A percentile compares a stretch with the other conserved stretches of the same genome.
These are phyloP conservation scores for Pseudogymnoascus sp. DNA, from an alignment of 2,329 filamentous ascomycete genomes.

Conservation along the genomic window DNA sequence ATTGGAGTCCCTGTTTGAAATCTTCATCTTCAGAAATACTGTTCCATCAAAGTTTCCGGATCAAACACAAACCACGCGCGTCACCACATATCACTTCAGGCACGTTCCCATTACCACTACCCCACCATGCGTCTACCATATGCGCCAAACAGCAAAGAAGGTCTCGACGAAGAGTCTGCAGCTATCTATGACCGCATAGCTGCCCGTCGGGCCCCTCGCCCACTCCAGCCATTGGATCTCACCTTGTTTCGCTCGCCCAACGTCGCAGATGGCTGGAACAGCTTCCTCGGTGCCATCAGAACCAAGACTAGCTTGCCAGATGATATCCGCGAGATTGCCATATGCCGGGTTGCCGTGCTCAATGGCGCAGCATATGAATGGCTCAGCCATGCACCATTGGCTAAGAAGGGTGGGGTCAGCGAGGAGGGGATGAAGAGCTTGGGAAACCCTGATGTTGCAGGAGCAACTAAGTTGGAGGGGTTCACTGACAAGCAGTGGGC, in stretches of 20 bases:
- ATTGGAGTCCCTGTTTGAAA: background rate
- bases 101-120: background rate
- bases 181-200: conserved; percentile 56
- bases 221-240: conserved; percentile 67
- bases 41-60: background rate
- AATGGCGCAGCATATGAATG: conserved; percentile 84
- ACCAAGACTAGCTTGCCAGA: conserved; percentile 42
- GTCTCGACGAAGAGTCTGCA: conserved; percentile 37
- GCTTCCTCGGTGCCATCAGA: conserved; percentile 56
- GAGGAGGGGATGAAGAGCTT: conserved; percentile 23
- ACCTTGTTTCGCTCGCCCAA: conserved; percentile 65
- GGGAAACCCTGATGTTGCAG: conserved; percentile 21
- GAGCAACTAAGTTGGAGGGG: conserved; percentile 23
- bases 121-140: conserved; percentile 58
- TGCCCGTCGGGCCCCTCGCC: conserved; percentile 58
- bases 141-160: conserved; percentile 39
- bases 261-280: conserved; percentile 69
- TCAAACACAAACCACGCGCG: background rate
- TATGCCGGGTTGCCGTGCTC: conserved; percentile 70
- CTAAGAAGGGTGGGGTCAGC: conserved; percentile 23
- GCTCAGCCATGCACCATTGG: conserved; percentile 64
- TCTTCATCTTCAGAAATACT: background rate
- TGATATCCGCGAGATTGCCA: conserved; percentile 65
- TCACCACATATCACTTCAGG: background rate
- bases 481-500: conserved; percentile 56